phyloP scores from a whole-genome alignment of 2,329 filamentous ascomycete species.

The Cadophora sp. region DNA sequence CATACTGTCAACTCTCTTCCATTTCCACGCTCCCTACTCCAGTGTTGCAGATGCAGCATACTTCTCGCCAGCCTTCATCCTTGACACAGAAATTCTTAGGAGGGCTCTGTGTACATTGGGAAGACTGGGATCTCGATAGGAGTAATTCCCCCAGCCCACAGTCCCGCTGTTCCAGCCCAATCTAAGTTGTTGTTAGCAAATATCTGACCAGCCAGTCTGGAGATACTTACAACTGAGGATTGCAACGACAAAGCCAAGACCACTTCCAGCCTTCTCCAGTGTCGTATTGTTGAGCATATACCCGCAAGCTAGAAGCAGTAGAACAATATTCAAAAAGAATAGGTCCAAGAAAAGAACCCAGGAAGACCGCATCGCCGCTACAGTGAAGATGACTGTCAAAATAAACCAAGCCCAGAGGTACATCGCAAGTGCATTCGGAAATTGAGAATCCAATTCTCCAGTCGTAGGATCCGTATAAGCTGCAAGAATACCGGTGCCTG shows the following conservation, averaged over 20 bases:
- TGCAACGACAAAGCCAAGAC: slow-evolving; percentile 22
- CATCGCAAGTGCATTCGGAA: slow-evolving; percentile 24
- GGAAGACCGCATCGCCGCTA: slow-evolving; percentile 21
- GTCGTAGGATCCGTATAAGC: slow-evolving; percentile 47
- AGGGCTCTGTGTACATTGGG: slow-evolving; percentile 22
- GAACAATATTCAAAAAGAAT: slow-evolving; percentile 22
- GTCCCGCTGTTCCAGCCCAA: slow-evolving; percentile 20
- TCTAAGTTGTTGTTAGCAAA: not conserved
- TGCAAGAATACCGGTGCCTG: slow-evolving; percentile 47
- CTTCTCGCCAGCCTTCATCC: too few species aligned
- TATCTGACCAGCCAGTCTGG: too few species aligned
- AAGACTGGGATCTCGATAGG: slow-evolving; percentile 25
- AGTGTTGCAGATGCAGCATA: too few species aligned
- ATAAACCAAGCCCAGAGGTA: slow-evolving; percentile 29
- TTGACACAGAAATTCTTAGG: not conserved
- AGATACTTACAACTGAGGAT: slow-evolving; percentile 20
- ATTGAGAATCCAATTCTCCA: slow-evolving; percentile 31
- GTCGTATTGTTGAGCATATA: slow-evolving; percentile 23
- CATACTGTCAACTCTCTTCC: too few species aligned
- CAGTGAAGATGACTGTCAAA: slow-evolving; percentile 21
- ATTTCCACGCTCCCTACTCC: too few species aligned
- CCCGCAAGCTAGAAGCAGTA: slow-evolving; percentile 22
- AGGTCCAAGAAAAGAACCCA: slow-evolving; percentile 27
- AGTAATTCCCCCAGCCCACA: slow-evolving; percentile 24
- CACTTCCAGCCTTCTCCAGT: slow-evolving; percentile 21